These are phyloP conservation scores for Apiospora sp. DNA, from an alignment of 2,329 filamentous ascomycete species.

Conservation along the genomic window DNA sequence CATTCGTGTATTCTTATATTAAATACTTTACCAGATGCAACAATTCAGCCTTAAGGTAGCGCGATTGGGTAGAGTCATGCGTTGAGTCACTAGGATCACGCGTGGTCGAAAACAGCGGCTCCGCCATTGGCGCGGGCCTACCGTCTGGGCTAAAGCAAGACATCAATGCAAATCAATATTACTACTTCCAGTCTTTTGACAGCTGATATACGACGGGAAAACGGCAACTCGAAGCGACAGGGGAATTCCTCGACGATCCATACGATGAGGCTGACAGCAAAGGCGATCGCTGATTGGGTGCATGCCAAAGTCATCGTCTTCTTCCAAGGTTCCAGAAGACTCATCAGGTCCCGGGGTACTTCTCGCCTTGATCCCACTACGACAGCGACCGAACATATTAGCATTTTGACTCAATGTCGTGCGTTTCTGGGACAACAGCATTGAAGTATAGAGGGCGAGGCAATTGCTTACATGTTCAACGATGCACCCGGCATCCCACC, in stretches of 20 bases:
- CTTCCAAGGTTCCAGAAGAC: constrained; percentile 21
- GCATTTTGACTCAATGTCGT: neutral
- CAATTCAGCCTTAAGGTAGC: neutral
- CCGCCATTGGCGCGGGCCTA: neutral
- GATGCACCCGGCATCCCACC: constrained; percentile 37
- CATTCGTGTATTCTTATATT: neutral
- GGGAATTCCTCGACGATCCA: neutral
- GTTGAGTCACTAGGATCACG: constrained; percentile 8
- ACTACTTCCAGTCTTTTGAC: neutral
- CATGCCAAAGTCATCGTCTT: neutral
- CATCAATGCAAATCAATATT: neutral
- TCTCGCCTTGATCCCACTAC: constrained; percentile 33
- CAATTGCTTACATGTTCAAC: constrained; percentile 36
- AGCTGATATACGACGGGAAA: neutral
- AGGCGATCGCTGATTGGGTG: neutral
- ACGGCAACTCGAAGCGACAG: neutral
- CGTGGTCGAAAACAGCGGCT: neutral
- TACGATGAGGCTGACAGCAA: neutral
- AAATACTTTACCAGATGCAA: neutral
- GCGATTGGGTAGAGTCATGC: neutral
- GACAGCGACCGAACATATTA: constrained; percentile 13
- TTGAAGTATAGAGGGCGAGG: neutral
- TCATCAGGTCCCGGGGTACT: constrained; percentile 25
- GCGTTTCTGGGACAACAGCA: neutral
- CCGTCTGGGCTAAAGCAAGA: neutral